Base-by-base conservation (phyloP, 228 moss, liverwort and hornwort genomes). In the Sphagnum fallax region DNA sequence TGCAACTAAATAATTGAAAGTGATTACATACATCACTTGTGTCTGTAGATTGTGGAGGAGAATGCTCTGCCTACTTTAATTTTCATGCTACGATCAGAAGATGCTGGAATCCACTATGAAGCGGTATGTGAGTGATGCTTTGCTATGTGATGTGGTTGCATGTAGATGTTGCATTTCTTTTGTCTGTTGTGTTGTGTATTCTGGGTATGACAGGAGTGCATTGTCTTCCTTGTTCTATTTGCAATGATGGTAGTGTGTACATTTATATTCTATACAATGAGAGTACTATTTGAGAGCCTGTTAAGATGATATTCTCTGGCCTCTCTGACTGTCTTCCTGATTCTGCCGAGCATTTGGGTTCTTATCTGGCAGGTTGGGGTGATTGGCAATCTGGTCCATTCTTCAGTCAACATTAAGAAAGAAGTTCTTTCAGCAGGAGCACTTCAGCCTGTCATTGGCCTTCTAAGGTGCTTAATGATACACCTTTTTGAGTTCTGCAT, bases 361-460 rank as follows among this genome's bases (percentile, higher is more conserved):
- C 32, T 32, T 32, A 2, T 48, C 14, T 57, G 71, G 6, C 77
- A 97, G 97, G 97, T 97, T 78, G 97, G 97, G 71, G 97, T 97
- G 2, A 93, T 97, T 68, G 97, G 97, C 60, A 97, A 97, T 72
- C 97, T 97, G 65, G 97, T 97, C 52, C 97, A 97, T 73, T 93
- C 93, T 50, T 97, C 97, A 6, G 88, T 82, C 13, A 90, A 97
- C 59, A 97, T 97, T 18, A 97, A 97, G 75, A 97, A 97, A 78
- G 97, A 97, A 79, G 97, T 97, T 52, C 71, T 97, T 66, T 85
- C 88, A 71, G 97, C 97, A 53, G 97, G 97, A 65, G 97, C 97
- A 71, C 90, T 97, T 66, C 97, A 97, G 75, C 97, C 97, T 74
- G 97, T 97, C 16, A 97, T 97, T 71, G 93, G 97, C 61, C 97